These are phyloP conservation scores for Leptographium procerum DNA, from an alignment of 2,329 filamentous ascomycete genomes.

Conservation along the genomic window DNA sequence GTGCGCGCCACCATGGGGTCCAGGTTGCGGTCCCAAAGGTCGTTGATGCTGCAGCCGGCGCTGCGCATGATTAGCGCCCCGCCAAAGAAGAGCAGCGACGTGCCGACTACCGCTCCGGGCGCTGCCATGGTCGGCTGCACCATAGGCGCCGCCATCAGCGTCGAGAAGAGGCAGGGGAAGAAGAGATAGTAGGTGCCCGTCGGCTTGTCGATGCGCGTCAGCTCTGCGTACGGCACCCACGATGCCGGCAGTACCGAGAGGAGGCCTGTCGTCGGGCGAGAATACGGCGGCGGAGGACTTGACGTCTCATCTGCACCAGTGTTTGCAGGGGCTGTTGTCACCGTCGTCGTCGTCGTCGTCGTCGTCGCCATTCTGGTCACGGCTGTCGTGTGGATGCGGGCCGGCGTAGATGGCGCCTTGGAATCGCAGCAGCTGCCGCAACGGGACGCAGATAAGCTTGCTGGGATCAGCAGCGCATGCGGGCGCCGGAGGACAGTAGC, in stretches of 20 bases:
- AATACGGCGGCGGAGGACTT: conserved; percentile 31
- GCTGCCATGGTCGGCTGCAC: conserved; percentile 43
- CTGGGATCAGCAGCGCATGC: neutral
- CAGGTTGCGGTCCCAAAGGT: conserved; percentile 80
- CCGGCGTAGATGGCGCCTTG: neutral
- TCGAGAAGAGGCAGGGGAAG: conserved; percentile 77
- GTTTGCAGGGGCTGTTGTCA: conserved; percentile 7
- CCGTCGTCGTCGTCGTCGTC: conserved; percentile 9
- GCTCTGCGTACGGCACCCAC: conserved; percentile 70
- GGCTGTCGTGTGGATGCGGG: neutral
- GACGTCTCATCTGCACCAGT: conserved; percentile 7
- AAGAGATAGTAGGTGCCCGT: conserved; percentile 75
- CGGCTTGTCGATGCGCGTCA: conserved; percentile 72
- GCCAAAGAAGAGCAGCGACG: conserved; percentile 57
- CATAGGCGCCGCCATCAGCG: conserved; percentile 65
- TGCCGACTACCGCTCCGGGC: conserved; percentile 51
- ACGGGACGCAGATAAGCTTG: neutral
- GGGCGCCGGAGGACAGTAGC: neutral
- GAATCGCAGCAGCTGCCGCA: neutral
- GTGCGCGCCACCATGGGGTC: conserved; percentile 72
- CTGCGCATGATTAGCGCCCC: conserved; percentile 79
- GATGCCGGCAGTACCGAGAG: conserved; percentile 57
- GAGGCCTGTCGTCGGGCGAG: conserved; percentile 59
- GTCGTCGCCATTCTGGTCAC: conserved; percentile 3
- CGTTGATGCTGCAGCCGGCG: conserved; percentile 80